Evolutionary conservation across 495 filamentous ascomycete species (phyloP), one percentile per base, ranked within the genome.

Genomic region (Penicillium maclennaniae): DNA sequence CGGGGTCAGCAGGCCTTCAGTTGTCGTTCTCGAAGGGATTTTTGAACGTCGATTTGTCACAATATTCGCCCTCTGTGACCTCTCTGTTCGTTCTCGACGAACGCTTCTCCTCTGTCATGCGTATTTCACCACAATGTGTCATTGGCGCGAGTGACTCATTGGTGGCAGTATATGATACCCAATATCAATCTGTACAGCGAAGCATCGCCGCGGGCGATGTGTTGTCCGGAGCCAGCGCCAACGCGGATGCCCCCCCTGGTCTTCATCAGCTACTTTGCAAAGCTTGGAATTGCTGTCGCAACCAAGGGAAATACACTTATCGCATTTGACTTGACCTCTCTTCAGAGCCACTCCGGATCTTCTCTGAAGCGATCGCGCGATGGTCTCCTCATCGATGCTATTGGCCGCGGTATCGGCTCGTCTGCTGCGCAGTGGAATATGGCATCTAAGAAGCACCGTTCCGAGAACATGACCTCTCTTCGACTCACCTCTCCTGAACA

Each of bases 371-470:
- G 83, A 6, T 80, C 83, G 8, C 76, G 83, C 15, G 80, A 83
- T 47, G 87, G 87, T 15, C 72, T 88, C 19, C 66, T 91, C 25
- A 84, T 87, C 21, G 84, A 89, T 60, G 84, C 87, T 1, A 82
- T 90, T 56, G 84, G 86, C 4, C 82, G 83, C 19, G 75, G 75
- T 38, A 73, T 73, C 31, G 69, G 63, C 28, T 69, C 66, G 34
- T 73, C 72, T 15, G 60, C 65, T 41, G 54, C 67, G 0, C 65
- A 70, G 38, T 74, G 68, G 69, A 64, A 70, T 28, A 36, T 55
- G 7, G 53, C 51, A 15, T 69, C 66, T 6, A 72, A 74, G 51
- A 71, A 70, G 38, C 65, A 66, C 31, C 68, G 67, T 6, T 61
- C 64, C 21, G 67, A 75, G 8, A 53, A 62, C 23, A 58, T 60